Evolutionary conservation across 192 early-diverging fungal genomes (phyloP), one percentile per base, ranked within the genome.

Genomic region (Linnemannia zychae): DNA sequence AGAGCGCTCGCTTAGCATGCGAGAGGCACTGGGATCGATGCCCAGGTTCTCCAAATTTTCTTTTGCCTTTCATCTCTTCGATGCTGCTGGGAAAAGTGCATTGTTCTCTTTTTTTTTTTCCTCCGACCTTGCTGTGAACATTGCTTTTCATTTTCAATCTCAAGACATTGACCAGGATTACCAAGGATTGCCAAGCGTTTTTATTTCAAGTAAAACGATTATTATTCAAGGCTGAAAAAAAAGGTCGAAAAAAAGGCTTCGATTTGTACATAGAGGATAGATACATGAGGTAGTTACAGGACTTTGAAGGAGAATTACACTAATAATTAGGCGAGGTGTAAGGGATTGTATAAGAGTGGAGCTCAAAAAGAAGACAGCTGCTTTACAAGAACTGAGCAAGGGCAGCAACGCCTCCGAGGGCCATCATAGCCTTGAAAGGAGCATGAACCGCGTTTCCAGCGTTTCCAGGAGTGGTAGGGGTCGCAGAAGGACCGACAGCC

Each of bases 1-100:
- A 90, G 89, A 90, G 89, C 90, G 89, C 81, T 91, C 89, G 89
- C 89, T 90, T 90, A 80, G 89, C 90, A 90, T 90, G 89, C 89
- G 89, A 91, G 80, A 90, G 90, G 89, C 78, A 90, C 85, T 78
- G 86, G 89, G 89, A 88, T 90, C 89, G 87, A 90, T 91, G 86
- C 89, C 89, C 87, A 79, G 89, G 78, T 91, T 78, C 89, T 90
- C 89, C 89, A 90, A 46, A n/a, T 40, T 52, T 70, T 85, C 37
- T 20, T 67, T 70, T 33, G 1, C 1, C 17, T 50, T 4, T 20
- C 4, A 50, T 50, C 17, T 53, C 52, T 0, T 24, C n/a, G 22
- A n/a, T n/a, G n/a, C n/a, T 7, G 22, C 0, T 5, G 0, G 4
- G 2, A 24, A 9, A n/a, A n/a, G n/a, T n/a, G n/a, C n/a, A n/a